Base-by-base conservation (phyloP, 148 eudicot genomes). In the Fallopia convolvulus region DNA sequence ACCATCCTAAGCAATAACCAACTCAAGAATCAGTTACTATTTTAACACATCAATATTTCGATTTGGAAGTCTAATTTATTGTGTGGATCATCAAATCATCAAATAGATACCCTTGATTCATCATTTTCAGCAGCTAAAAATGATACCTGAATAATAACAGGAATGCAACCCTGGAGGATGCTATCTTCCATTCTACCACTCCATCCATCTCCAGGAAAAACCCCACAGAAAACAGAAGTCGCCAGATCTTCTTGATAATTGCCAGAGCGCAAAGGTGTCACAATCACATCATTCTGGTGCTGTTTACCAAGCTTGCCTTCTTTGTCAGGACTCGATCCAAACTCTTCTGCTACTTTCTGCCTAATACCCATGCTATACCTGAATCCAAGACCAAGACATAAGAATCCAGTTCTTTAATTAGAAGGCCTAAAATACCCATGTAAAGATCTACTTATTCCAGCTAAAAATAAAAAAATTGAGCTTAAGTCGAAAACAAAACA, bases 101-200 rank as follows among this genome's bases (percentile, higher is more conserved):
- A 11, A 33, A 26, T 26, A 61, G 70, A 61, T 61, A 6, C 32
- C 65, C 65, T 58, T 21, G 12, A 58, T 50, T 48, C 17, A 50
- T 3, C 56, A 50, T 15, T 17, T 20, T 58, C 65, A 20, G 30
- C 32, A 55, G 60, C 60, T 23, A 26, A 26, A 61, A 17, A 61
- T 61, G 68, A 11, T 72, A 95, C 99, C 99, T 95, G 97, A 85
- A 95, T 89, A 66, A 95, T 83, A 47, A 92, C 99, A 78, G 99
- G 99, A 76, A 95, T 87, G 85, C 99, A 95, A 47, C 99, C 99
- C 75, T 95, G 99, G 77, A 89, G 87, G 70, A 95, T 87, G 77
- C 99, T 92, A 81, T 95, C 99, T 83, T 92, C 99, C 97, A 95
- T 92, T 79, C 99, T 88, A 81, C 99, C 99, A 76, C 99, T 95